phyloP scores from a whole-genome alignment of 2,329 filamentous ascomycete species.

The Cephalotrichum gorgonifer region DNA sequence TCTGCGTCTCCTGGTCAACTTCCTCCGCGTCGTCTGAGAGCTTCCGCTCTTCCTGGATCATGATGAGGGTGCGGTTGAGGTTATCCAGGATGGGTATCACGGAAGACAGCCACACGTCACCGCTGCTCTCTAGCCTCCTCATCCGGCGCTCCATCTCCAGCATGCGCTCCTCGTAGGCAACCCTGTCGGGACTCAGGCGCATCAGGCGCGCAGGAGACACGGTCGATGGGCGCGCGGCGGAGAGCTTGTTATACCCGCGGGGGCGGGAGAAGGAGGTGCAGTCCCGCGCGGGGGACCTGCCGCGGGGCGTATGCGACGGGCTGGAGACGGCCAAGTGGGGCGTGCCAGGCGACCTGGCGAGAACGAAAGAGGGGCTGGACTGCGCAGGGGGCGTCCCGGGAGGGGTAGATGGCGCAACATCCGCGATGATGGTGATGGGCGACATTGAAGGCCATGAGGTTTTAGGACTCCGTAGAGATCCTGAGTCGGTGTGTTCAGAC shows the following conservation, averaged over 20 bases:
- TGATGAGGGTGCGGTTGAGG: slow-evolving; percentile 25
- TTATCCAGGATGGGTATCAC: slow-evolving; percentile 34
- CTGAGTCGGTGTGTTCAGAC: background rate
- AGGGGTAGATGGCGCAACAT: slow-evolving; percentile 20
- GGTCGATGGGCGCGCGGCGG: background rate
- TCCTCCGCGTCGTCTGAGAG: background rate
- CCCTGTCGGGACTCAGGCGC: background rate
- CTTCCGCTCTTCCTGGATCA: slow-evolving; percentile 9
- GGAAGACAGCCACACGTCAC: slow-evolving; percentile 32
- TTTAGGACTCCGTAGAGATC: background rate
- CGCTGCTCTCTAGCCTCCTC: slow-evolving; percentile 33
- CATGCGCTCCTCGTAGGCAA: slow-evolving; percentile 25
- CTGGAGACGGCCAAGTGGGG: slow-evolving; percentile 12
- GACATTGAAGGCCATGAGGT: slow-evolving; percentile 15
- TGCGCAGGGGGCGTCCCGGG: slow-evolving; percentile 11
- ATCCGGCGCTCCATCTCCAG: slow-evolving; percentile 37
- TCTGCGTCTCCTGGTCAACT: background rate
- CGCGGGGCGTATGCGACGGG: slow-evolving; percentile 12
- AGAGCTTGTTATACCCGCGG: slow-evolving; percentile 14
- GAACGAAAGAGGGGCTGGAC: slow-evolving; percentile 8
- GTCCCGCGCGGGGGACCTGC: slow-evolving; percentile 10
- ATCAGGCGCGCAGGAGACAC: background rate
- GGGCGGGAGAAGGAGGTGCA: slow-evolving; percentile 20
- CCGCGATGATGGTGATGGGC: slow-evolving; percentile 27
- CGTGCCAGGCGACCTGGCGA: too few species aligned